phyloP scores from a whole-genome alignment of 2,329 filamentous ascomycete species.

The Diaporthe velutina region DNA sequence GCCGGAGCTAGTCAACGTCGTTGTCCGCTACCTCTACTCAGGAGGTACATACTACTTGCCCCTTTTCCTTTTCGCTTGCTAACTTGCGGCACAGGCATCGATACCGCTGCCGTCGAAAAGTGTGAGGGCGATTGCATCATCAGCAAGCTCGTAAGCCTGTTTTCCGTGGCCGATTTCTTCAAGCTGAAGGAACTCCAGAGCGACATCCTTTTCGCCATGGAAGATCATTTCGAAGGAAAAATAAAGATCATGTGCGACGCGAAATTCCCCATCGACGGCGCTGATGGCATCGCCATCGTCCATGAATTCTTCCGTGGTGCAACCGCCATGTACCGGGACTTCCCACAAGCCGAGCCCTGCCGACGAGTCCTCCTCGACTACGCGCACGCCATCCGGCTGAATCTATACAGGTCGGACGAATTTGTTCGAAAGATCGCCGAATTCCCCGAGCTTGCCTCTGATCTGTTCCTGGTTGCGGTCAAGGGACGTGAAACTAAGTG shows the following conservation, averaged over 20 bases:
- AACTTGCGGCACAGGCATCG: background rate
- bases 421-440: background rate
- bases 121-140: background rate
- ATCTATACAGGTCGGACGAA: background rate
- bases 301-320: background rate
- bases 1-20: background rate
- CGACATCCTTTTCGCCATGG: background rate
- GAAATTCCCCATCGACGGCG: background rate
- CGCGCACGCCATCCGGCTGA: background rate
- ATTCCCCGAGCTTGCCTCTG: background rate
- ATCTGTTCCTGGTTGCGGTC: background rate
- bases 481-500: background rate
- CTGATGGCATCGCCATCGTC: background rate
- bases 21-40: conserved; percentile 17
- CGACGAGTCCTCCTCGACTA: background rate
- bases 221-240: background rate
- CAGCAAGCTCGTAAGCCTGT: background rate
- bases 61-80: background rate
- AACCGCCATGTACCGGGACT: background rate
- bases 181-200: background rate
- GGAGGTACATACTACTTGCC: background rate
- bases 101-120: background rate
- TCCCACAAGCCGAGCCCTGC: background rate
- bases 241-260: background rate
- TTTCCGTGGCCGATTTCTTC: conserved; percentile 5